Conservation (phyloP, 352 stramenopile species). For the Phytopythium helicoides region DNA sequence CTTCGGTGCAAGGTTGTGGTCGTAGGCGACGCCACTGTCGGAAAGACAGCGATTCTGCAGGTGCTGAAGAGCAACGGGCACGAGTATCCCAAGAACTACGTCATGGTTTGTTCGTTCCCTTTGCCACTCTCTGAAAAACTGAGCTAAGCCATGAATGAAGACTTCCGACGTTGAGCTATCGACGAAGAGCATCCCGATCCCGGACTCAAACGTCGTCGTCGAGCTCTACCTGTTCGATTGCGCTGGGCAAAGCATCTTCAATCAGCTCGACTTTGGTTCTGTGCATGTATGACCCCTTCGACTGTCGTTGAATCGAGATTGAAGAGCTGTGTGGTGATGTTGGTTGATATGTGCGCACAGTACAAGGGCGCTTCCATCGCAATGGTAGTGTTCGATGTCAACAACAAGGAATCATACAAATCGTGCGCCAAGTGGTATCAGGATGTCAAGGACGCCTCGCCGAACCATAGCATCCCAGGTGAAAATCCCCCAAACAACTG, state of each 20-base stretch:
- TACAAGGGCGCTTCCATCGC: constrained; percentile 79
- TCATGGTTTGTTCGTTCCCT: constrained; percentile 68
- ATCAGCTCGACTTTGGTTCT: constrained; percentile 89
- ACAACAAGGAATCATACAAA: constrained; percentile 88
- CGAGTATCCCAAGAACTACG: constrained; percentile 94
- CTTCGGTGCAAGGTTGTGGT: constrained; percentile 90
- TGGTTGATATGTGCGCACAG: constrained; percentile 15
- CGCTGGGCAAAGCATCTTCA: constrained; percentile 93
- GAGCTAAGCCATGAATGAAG: constrained; percentile 16
- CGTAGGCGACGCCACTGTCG: constrained; percentile 88
- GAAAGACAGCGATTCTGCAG: constrained; percentile 90
- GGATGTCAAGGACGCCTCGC: constrained; percentile 65
- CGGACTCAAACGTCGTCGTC: constrained; percentile 87
- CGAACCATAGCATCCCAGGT: constrained; percentile 78
- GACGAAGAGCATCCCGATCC: constrained; percentile 89
- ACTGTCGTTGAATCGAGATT: no score
- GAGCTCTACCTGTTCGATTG: constrained; percentile 95
- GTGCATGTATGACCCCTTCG: constrained; percentile 46
- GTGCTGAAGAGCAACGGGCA: constrained; percentile 91
- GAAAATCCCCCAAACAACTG: background rate
- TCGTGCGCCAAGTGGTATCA: constrained; percentile 83
- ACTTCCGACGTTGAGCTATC: constrained; percentile 89
- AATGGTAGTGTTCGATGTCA: constrained; percentile 80
- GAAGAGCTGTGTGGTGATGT: background rate
- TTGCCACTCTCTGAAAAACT: background rate